These are phyloP conservation scores for Margaritispora aquatica DNA, from an alignment of 495 filamentous ascomycete genomes.

Conservation along the genomic window DNA sequence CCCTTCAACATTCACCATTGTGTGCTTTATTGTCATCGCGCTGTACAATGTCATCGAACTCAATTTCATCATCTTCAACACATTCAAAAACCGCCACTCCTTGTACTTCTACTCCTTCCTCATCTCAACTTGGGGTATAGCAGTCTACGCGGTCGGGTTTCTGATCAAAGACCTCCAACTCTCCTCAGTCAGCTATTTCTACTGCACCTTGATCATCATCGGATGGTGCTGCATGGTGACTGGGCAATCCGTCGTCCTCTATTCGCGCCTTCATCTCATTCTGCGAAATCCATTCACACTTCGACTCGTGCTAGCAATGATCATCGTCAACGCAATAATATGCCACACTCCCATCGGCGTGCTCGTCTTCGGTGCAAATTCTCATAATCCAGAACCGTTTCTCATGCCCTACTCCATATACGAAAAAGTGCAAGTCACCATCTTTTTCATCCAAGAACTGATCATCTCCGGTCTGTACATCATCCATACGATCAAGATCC, in stretches of 20 bases:
- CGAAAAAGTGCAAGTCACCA: conserved; percentile 51
- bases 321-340: conserved; percentile 47
- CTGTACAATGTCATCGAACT: conserved; percentile 41
- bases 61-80: conserved; percentile 30
- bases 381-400: conserved; percentile 28
- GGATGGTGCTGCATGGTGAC: conserved; percentile 64
- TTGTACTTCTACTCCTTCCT: conserved; percentile 41
- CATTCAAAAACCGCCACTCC: conserved; percentile 29
- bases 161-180: conserved; percentile 52
- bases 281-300: conserved; percentile 28
- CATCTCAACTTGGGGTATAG: conserved; percentile 41
- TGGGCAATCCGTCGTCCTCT: conserved; percentile 60
- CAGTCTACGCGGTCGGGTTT: conserved; percentile 53
- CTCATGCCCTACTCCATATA: conserved; percentile 43
- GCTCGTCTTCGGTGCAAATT: conserved; percentile 47
- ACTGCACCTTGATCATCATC: conserved; percentile 35
- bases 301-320: conserved; percentile 49
- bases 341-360: conserved; percentile 52
- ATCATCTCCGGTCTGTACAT: conserved; percentile 54
- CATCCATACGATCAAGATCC: conserved; percentile 42
- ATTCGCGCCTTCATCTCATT: conserved; percentile 53
- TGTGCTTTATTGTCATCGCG: conserved; percentile 31
- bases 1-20: conserved; percentile 6
- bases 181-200: conserved; percentile 20
- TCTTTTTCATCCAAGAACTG: conserved; percentile 51